Percentiles rank a stretch among this genome's conserved stretches.
Conservation (phyloP, 1,139 yeast genomes). For the Kodamaea fungicola region DNA sequence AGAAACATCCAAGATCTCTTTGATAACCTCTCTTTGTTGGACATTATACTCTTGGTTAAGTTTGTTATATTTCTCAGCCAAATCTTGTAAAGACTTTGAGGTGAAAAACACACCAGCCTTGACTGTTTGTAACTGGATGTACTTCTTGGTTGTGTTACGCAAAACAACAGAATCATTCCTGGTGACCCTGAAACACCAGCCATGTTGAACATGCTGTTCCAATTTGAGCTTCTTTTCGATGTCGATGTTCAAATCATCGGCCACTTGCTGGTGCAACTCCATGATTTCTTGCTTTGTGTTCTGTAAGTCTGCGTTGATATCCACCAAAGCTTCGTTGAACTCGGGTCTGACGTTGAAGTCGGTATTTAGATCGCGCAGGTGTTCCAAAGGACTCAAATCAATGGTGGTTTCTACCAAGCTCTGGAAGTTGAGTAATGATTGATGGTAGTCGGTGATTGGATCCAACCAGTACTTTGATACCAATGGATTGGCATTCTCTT, state of each 20-base stretch:
- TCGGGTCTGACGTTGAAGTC: constrained; percentile 88
- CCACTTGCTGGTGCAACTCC: constrained; percentile 58
- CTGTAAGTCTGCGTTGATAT: constrained; percentile 57
- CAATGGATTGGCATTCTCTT: constrained; percentile 16
- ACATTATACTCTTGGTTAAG: constrained; percentile 64
- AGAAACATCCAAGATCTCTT: constrained; percentile 76
- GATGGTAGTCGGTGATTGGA: constrained; percentile 49
- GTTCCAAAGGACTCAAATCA: constrained; percentile 75
- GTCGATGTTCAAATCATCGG: constrained; percentile 76
- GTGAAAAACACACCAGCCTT: constrained; percentile 95
- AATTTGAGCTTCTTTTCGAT: constrained; percentile 83
- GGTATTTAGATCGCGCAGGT: constrained; percentile 38
- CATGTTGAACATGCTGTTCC: constrained; percentile 81
- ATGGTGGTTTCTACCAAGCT: constrained; percentile 91
- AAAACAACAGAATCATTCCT: constrained; percentile 82
- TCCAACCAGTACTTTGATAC: constrained; percentile 47
- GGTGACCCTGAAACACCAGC: constrained; percentile 92
- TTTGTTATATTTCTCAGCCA: constrained; percentile 57
- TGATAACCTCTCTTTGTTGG: constrained; percentile 74
- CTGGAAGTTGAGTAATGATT: constrained; percentile 62
- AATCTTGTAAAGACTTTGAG: constrained; percentile 56
- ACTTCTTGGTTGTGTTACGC: constrained; percentile 56
- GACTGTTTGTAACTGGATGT: constrained; percentile 80
- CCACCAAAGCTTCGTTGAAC: constrained; percentile 73
- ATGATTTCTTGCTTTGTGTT: constrained; percentile 53